Conservation (phyloP, 768 basidiomycete species). For the Hypsizygus marmoreus region DNA sequence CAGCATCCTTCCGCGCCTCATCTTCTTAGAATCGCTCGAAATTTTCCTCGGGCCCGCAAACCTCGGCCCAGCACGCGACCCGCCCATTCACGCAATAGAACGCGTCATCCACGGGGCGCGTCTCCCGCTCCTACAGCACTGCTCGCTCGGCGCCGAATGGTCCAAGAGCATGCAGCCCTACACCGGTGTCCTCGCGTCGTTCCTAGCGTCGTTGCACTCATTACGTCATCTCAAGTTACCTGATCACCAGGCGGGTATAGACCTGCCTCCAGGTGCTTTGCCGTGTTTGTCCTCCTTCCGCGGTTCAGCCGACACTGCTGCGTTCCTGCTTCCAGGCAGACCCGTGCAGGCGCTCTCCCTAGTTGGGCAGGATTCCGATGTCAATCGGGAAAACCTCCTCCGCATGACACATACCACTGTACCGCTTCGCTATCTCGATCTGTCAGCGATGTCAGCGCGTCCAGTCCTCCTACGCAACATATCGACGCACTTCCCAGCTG, state of each 20-base stretch:
- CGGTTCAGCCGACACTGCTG: conserved; percentile 60
- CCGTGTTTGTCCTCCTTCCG: conserved; percentile 57
- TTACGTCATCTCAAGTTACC: conserved; percentile 49
- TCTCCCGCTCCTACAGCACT: conserved; percentile 42
- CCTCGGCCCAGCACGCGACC: conserved; percentile 15
- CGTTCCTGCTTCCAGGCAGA: conserved; percentile 59
- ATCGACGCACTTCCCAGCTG: conserved; percentile 48
- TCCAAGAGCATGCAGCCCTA: conserved; percentile 44
- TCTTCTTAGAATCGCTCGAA: conserved; percentile 55
- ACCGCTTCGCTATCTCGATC: conserved; percentile 56
- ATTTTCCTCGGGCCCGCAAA: conserved; percentile 52
- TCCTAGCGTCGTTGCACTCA: conserved; percentile 42
- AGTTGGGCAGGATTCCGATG: conserved; percentile 55
- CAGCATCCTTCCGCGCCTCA: conserved; percentile 34
- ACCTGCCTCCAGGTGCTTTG: conserved; percentile 44
- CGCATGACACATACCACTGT: conserved; percentile 48
- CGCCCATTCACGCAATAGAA: conserved; percentile 46
- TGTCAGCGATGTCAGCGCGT: conserved; percentile 60
- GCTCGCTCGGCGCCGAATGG: conserved; percentile 49
- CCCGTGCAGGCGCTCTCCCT: conserved; percentile 59
- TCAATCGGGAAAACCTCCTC: conserved; percentile 53
- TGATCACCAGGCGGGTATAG: conserved; percentile 45
- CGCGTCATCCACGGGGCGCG: conserved; percentile 39
- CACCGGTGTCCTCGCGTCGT: conserved; percentile 38
- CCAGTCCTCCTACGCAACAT: conserved; percentile 58